Conservation (phyloP, 1,284 basidiomycete species). For the Sphaerobolus stellatus region DNA sequence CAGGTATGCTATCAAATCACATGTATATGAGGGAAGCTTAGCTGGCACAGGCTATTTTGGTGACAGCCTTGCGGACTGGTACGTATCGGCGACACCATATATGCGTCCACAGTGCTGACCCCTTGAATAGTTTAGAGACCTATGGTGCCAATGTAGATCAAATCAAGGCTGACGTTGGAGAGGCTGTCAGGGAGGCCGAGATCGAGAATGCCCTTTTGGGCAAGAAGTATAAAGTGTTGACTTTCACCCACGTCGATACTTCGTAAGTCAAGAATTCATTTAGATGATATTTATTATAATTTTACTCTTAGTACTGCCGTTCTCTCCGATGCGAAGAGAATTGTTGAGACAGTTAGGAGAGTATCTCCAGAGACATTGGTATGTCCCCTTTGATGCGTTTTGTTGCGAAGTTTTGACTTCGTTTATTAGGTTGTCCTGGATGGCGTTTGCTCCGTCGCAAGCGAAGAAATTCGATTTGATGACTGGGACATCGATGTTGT, state of each 20-base stretch:
- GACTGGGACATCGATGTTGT: slow-evolving; percentile 93
- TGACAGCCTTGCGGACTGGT: slow-evolving; percentile 83
- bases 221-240: slow-evolving; percentile 89
- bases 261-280: slow-evolving; percentile 55
- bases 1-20: slow-evolving; percentile 6
- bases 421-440: slow-evolving; percentile 73
- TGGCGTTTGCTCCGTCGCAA: slow-evolving; percentile 94
- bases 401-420: too few relatives aligned
- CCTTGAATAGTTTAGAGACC: slow-evolving; percentile 62
- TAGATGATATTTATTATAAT: background rate
- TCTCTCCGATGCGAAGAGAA: slow-evolving; percentile 79
- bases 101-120: slow-evolving; percentile 2
- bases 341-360: slow-evolving; percentile 73
- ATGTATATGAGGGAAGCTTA: too few relatives aligned
- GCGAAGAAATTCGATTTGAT: slow-evolving; percentile 94
- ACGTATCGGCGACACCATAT: slow-evolving; percentile 26
- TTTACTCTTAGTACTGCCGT: slow-evolving; percentile 52
- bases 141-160: slow-evolving; percentile 93
- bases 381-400: slow-evolving; percentile 20
- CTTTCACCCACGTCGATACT: slow-evolving; percentile 94
- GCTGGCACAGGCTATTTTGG: slow-evolving; percentile 80
- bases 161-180: slow-evolving; percentile 81
- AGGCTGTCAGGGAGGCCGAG: slow-evolving; percentile 61
- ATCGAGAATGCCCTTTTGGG: slow-evolving; percentile 74
- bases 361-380: slow-evolving; percentile 88